Conservation (phyloP, 768 basidiomycete species). For the Pisolithus albus region DNA sequence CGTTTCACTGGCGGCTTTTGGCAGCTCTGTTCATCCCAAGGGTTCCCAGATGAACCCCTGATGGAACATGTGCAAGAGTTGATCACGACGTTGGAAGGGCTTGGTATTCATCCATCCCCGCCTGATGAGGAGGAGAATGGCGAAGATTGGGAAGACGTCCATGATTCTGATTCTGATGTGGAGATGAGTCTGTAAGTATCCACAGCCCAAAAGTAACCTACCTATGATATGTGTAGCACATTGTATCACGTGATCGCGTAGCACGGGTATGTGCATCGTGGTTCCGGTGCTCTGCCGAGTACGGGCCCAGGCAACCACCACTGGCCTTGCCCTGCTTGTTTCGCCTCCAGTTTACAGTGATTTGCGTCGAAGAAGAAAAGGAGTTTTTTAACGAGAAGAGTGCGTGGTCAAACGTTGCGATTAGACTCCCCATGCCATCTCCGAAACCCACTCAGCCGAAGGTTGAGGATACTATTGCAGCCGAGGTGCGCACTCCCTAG, state of each 20-base stretch:
- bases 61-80: conserved; percentile 73
- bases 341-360: too few relatives aligned
- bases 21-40: conserved; percentile 65
- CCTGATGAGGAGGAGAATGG: conserved; percentile 43
- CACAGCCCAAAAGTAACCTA: not conserved
- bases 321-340: too few relatives aligned
- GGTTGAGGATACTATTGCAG: not conserved
- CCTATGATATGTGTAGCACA: too few relatives aligned
- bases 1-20: conserved; percentile 4
- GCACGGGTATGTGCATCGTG: too few relatives aligned
- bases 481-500: not conserved
- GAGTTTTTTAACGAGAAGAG: not conserved
- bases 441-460: not conserved
- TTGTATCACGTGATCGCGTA: too few relatives aligned
- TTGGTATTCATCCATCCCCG: conserved; percentile 60
- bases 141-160: conserved; percentile 57
- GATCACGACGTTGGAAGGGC: conserved; percentile 54
- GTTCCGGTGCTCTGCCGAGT: too few relatives aligned
- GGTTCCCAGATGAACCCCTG: conserved; percentile 69
- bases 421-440: not conserved
- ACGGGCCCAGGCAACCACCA: too few relatives aligned
- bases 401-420: not conserved
- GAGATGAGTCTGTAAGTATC: conserved; percentile 41
- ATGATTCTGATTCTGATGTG: conserved; percentile 51
- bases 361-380: too few relatives aligned